Percentiles rank a stretch among this genome's conserved stretches.
Evolutionary conservation across 768 basidiomycete genomes (phyloP).

Genomic region (Pleurotus ostreatus): DNA sequence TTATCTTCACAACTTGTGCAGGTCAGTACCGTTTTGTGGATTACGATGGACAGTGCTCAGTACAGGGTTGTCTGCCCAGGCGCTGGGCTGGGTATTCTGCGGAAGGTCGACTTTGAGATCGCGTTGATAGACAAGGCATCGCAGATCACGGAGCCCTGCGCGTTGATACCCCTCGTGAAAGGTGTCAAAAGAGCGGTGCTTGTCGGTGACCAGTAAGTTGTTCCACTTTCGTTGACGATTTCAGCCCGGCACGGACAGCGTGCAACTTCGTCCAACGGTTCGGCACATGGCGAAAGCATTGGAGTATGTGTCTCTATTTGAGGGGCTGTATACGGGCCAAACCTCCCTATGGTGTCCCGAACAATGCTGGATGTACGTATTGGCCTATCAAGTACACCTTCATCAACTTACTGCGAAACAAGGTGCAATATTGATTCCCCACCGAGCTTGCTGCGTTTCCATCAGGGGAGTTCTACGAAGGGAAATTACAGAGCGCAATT

Average conservation of each 20-base stretch:
- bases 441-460: conserved; percentile 56
- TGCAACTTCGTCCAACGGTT: conserved; percentile 66
- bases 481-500: conserved; percentile 44
- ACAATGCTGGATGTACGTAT: conserved; percentile 56
- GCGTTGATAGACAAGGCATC: conserved; percentile 70
- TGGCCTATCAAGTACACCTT: too few relatives aligned
- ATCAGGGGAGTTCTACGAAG: conserved; percentile 60
- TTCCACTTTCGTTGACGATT: too few relatives aligned
- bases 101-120: conserved; percentile 53
- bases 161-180: conserved; percentile 66
- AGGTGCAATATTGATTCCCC: conserved; percentile 66
- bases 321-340: conserved; percentile 47
- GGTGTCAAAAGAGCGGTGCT: conserved; percentile 53
- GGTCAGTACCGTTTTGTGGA: conserved; percentile 23
- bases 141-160: conserved; percentile 63
- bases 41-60: neutral
- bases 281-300: conserved; percentile 53
- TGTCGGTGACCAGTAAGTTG: conserved; percentile 62
- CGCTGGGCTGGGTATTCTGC: conserved; percentile 54
- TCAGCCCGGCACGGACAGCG: conserved; percentile 29
- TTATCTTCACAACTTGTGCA: conserved; percentile 67
- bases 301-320: conserved; percentile 55
- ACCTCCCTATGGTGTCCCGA: conserved; percentile 35
- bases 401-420: neutral
- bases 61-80: conserved; percentile 19